phyloP scores from a whole-genome alignment of 306 rosid species.

The Dalbergia cultrata region DNA sequence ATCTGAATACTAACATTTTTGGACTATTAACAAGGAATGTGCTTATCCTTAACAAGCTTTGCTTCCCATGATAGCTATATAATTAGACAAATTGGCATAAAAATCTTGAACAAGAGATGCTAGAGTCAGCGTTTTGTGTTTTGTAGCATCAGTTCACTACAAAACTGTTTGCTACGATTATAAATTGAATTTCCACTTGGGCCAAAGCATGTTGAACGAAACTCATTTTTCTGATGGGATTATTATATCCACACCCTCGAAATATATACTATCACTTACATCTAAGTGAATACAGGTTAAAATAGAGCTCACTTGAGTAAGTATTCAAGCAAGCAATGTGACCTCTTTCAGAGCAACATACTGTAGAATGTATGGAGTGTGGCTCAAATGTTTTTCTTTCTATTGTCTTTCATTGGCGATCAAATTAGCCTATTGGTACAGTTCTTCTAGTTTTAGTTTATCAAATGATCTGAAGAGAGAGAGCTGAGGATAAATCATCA shows the following conservation, averaged over 20 bases:
- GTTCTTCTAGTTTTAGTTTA: no score
- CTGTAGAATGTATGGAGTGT: no score
- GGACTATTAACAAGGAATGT: constrained; percentile 4
- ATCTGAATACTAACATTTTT: background rate
- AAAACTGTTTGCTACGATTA: background rate
- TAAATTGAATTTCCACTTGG: background rate
- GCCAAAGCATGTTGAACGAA: background rate
- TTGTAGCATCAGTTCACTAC: background rate
- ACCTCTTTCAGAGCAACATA: no score
- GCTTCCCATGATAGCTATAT: background rate
- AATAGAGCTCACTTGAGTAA: no score
- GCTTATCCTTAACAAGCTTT: background rate
- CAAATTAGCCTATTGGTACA: background rate
- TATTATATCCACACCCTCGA: no score
- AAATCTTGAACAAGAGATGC: background rate
- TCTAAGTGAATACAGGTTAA: no score
- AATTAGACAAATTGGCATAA: no score
- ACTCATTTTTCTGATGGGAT: background rate
- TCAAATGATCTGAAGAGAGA: background rate
- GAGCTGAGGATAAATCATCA: background rate
- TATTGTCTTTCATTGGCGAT: background rate
- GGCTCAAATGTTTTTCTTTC: no score
- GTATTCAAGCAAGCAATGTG: no score
- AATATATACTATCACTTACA: no score
- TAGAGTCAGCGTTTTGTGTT: background rate